Evolutionary conservation across 768 basidiomycete species (phyloP), one percentile per base, ranked within the genome.

Genomic region (Lactarius akahatsu): DNA sequence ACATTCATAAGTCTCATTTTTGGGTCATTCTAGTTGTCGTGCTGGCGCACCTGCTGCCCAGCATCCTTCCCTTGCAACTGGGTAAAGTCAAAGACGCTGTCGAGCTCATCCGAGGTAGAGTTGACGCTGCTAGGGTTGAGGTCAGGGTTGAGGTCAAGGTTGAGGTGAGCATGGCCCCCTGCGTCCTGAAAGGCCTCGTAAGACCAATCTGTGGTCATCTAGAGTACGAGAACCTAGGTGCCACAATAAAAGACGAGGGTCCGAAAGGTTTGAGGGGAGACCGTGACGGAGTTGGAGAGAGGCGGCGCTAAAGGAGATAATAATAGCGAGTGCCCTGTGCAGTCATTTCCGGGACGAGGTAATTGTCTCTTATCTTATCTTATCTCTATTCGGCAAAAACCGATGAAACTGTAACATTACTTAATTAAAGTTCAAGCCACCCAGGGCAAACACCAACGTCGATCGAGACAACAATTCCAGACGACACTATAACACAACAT

Each of bases 401-500:
- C 68, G 66, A 54, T 30, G 2, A 26, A 69, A 69, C 68, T 69
- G 28, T 62, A 62, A 23, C 43, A 66, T 43, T 2, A 38, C 32
- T 0, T 4, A 6, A 59, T 68, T 69, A 69, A 69, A 56, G 68
- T 69, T 69, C 61, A 67, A 69, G 68, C 68, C 68, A 69, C 68
- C 34, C 52, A 13, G 26, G 11, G 9, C 36, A 13, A 13, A 11
- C 16, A 18, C 30, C 2, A 5, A 15, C 13, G 32, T 55, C 45
- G 18, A 43, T 15, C 41, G 56, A 23, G 32, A 62, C 45, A 58
- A 69, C 54, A 69, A 69, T 67, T 77, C 76, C 77, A 75, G 75
- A 77, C 74, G 67, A n/a, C n/a, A n/a, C n/a, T n/a, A 73, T 73
- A 74, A 77, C 73, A 77, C 76, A 78, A 77, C 74, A 79, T 79